Percentiles rank a stretch among this genome's conserved stretches.
Evolutionary conservation across 1,139 yeast genomes (phyloP).

Genomic region (Candida sojae): DNA sequence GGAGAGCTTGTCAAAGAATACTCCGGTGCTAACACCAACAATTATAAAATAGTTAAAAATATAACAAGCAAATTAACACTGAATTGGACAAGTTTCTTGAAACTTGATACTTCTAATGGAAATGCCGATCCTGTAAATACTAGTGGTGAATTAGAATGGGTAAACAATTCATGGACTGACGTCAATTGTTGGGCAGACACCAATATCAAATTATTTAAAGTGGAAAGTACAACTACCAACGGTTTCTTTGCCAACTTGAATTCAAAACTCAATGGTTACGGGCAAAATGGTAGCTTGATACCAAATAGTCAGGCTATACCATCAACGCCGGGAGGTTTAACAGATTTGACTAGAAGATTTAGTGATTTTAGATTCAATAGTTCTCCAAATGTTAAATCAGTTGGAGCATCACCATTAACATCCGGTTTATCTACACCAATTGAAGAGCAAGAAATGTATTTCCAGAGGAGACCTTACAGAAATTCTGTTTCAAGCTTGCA

Average conservation of each 20-base stretch:
- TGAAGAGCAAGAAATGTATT: slow-evolving; percentile 30
- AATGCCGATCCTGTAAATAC: slow-evolving; percentile 9
- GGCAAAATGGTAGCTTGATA: background rate
- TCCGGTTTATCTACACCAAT: slow-evolving; percentile 28
- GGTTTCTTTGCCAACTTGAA: slow-evolving; percentile 37
- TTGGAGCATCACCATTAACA: slow-evolving; percentile 24
- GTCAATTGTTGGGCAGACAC: slow-evolving; percentile 68
- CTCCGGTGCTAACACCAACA: slow-evolving; percentile 19
- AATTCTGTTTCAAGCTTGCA: slow-evolving; percentile 44
- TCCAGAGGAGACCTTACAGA: slow-evolving; percentile 21
- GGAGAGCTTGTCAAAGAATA: slow-evolving; percentile 25
- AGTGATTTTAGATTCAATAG: slow-evolving; percentile 42
- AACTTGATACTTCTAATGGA: slow-evolving; percentile 11
- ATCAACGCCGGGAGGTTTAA: slow-evolving; percentile 45
- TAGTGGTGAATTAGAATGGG: slow-evolving; percentile 17
- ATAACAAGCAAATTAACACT: slow-evolving; percentile 43
- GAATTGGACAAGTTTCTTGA: slow-evolving; percentile 38
- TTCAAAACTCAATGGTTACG: slow-evolving; percentile 8
- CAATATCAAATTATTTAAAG: slow-evolving; percentile 57
- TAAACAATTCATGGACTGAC: slow-evolving; percentile 28
- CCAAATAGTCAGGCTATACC: slow-evolving; percentile 23
- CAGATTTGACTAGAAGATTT: slow-evolving; percentile 53
- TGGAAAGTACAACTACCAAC: slow-evolving; percentile 43
- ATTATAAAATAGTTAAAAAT: slow-evolving; percentile 30
- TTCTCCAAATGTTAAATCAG: slow-evolving; percentile 11